Percentiles rank a stretch among this genome's conserved stretches.
phyloP scores from a whole-genome alignment of 2,329 filamentous ascomycete genomes.

The Ophiostoma piceae region DNA sequence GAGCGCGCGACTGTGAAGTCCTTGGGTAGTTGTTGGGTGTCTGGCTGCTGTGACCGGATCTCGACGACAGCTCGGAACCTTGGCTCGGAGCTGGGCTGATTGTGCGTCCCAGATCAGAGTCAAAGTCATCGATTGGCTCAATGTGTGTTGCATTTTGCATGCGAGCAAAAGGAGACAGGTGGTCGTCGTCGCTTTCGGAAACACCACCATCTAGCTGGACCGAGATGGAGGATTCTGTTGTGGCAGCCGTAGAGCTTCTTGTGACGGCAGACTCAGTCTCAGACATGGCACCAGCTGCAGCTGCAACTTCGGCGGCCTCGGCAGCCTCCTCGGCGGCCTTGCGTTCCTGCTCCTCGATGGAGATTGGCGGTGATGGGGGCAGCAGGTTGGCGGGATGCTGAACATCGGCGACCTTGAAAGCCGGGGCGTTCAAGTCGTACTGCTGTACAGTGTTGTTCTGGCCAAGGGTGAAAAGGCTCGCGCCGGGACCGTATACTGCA shows the following conservation, averaged over 20 bases:
- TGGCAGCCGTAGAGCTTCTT: constrained; percentile 36
- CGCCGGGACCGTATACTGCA: constrained; percentile 81
- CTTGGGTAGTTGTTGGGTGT: constrained; percentile 46
- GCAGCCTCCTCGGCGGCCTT: constrained; percentile 15
- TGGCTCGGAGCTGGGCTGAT: constrained; percentile 62
- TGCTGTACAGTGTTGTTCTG: constrained; percentile 87
- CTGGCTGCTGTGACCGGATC: constrained; percentile 44
- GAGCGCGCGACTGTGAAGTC: constrained; percentile 49
- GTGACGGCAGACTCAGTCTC: constrained; percentile 8
- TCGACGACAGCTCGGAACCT: constrained; percentile 48
- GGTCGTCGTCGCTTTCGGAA: constrained; percentile 73
- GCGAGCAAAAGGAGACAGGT: constrained; percentile 68
- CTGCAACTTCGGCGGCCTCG: constrained; percentile 38
- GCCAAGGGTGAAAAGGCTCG: constrained; percentile 86
- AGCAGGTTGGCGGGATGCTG: constrained; percentile 77
- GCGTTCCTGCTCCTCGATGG: constrained; percentile 62
- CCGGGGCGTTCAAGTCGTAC: constrained; percentile 82
- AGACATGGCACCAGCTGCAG: constrained; percentile 19
- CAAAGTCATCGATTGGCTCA: constrained; percentile 48
- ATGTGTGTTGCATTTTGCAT: constrained; percentile 63
- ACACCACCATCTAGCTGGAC: constrained; percentile 53
- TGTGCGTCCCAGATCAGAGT: constrained; percentile 57
- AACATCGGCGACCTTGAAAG: constrained; percentile 75
- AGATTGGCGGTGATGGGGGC: constrained; percentile 77
- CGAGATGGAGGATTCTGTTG: constrained; percentile 52